Percentiles rank a stretch among this genome's conserved stretches.
phyloP scores from a whole-genome alignment of 2,329 filamentous ascomycete species.

The Aspergillus fumigatiaffinis region DNA sequence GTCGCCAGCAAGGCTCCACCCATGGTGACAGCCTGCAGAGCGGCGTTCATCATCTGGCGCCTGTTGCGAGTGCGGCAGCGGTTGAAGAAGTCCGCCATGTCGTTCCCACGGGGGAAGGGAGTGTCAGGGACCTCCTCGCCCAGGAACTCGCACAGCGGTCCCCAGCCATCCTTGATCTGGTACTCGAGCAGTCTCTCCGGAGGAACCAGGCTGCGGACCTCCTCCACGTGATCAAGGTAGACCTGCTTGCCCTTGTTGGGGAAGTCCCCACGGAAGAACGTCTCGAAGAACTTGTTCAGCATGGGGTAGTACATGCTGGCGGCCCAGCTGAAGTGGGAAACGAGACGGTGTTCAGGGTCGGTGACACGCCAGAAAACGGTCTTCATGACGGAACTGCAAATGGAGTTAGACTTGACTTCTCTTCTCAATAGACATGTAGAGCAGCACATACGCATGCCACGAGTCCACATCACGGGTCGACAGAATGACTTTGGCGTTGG shows the following conservation, averaged over 20 bases:
- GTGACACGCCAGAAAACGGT: slow-evolving; percentile 65
- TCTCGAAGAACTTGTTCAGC: slow-evolving; percentile 65
- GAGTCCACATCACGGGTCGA: slow-evolving; percentile 64
- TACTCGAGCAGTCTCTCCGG: slow-evolving; percentile 52
- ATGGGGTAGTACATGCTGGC: slow-evolving; percentile 67
- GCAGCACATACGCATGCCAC: slow-evolving; percentile 49
- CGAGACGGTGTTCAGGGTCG: slow-evolving; percentile 56
- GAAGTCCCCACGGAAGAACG: slow-evolving; percentile 66
- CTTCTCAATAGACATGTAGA: neutral
- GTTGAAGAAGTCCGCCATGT: slow-evolving; percentile 53
- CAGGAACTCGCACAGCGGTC: slow-evolving; percentile 53
- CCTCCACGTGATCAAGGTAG: slow-evolving; percentile 55
- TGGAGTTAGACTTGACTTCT: neutral
- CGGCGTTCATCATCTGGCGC: slow-evolving; percentile 54
- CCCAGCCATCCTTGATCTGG: slow-evolving; percentile 53
- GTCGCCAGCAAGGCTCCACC: slow-evolving; percentile 47
- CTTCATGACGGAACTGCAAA: slow-evolving; percentile 55
- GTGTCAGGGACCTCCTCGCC: slow-evolving; percentile 49
- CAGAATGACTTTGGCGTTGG: slow-evolving; percentile 67
- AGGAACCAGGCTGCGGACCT: slow-evolving; percentile 48
- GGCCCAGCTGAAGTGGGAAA: slow-evolving; percentile 59
- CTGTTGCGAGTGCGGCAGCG: slow-evolving; percentile 52
- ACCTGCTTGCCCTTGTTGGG: slow-evolving; percentile 61
- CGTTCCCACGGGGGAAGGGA: slow-evolving; percentile 51
- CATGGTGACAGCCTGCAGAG: slow-evolving; percentile 49